Evolutionary conservation across 176 grass and related monocot species (phyloP), one percentile per base, ranked within the genome.

Genomic region (Carex littledalei): DNA sequence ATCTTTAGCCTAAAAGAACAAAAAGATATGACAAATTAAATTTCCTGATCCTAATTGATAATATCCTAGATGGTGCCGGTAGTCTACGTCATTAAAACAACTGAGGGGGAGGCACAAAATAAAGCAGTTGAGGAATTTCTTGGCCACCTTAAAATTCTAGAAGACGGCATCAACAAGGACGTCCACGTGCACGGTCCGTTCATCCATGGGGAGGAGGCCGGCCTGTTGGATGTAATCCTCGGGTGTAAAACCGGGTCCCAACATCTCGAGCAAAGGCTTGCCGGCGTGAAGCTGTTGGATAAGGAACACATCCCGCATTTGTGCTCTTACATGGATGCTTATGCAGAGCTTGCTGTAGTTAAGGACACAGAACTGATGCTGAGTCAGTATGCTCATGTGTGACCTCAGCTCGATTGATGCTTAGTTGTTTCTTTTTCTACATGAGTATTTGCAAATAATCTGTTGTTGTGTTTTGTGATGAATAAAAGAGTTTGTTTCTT

Each of bases 71-170:
- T 75, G 20, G 3, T 26, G 12, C 71, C 71, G 7, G 45, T 26
- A 53, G 1, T 20, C 9, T 15, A 26, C 1, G 4, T 20, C 4
- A 53, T 75, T 26, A 53, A 12, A 50, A 7, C 1, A 22, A 75
- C 24, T 2, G 60, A 83, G 31, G 88, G 84, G 29, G 84, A 89
- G 14, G 45, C 43, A 9, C 54, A 79, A 53, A 57, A 55, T 49
- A 85, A 82, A 68, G 84, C 88, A 47, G 20, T 34, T 7, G 69
- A 83, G 29, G 84, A 90, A 75, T 62, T 86, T 21, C 6, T 57
- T 0, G 34, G 31, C 34, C 0, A 73, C 1, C 8, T 84, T 12
- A 70, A 59, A 54, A 77, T 39, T 15, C 35, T 90, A 65, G 84
- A 90, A 20, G 35, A 70, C 4, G 87, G 88, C 1, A 56, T 86